Evolutionary conservation across 177 flowering plant genomes (phyloP), one percentile per base, ranked within the genome.

Genomic region (Vitis hybrid): DNA sequence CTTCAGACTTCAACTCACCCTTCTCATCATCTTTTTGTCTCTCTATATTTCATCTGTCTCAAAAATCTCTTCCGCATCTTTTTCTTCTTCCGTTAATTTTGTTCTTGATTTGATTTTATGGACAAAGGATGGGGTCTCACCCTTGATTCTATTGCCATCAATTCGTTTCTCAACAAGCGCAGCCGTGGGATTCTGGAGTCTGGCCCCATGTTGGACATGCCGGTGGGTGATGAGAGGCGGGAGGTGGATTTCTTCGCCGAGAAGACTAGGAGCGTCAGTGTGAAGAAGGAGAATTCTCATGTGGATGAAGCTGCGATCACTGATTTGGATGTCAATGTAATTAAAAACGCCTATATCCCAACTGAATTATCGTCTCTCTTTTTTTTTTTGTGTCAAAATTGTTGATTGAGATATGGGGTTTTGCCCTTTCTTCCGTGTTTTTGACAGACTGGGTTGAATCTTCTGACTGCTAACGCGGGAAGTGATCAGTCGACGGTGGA

Each of bases 241-340:
- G 64, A 87, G 71, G 86, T 90, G 55, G 97, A 92, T 78, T 92
- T 93, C 80, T 92, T 92, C 60, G 76, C 92, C 6, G 82, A 79
- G 30, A 76, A 75, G 63, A 73, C 65, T 52, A 81, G 62, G 65
- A 52, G 51, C 27, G 68, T 56, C 9, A 54, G 54, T 21, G 79
- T 86, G 66, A 88, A 90, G 88, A 86, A 85, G 75, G 92, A 88
- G 80, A 74, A 60, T 51, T 63, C 77, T 19, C 60, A 69, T 52
- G 78, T 51, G 13, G 80, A 65, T 2, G 62, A 19, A 1, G 65
- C 61, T 11, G 56, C 74, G 1, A 52, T 67, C 17, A 21, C 81
- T 54, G 69, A 67, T 60, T 64, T 72, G 56, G 82, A 84, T 64
- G 92, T 93, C 1, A 90, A 88, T 77, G 94, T 93, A 76, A 81